phyloP scores from a whole-genome alignment of 1,284 basidiomycete species.

The Athelia psychrophila region DNA sequence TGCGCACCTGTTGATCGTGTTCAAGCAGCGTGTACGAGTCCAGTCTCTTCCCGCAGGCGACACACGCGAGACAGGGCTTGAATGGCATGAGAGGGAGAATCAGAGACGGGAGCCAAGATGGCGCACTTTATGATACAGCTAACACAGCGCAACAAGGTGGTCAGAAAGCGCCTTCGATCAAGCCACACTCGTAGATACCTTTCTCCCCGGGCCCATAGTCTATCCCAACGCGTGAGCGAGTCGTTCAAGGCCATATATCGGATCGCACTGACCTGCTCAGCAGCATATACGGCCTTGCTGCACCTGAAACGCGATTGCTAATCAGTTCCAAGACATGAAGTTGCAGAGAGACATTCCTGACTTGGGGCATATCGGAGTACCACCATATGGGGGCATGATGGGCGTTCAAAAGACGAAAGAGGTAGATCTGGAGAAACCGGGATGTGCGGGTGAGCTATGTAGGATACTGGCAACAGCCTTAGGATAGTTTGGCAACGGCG shows the following conservation, averaged over 20 bases:
- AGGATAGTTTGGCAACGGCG: neutral
- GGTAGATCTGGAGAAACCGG: neutral
- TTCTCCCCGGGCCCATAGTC: constrained; percentile 79
- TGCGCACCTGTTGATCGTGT: constrained; percentile 69
- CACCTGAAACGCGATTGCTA: constrained; percentile 37
- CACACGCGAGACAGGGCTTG: constrained; percentile 72
- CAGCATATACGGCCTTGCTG: constrained; percentile 70
- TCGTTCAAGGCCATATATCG: constrained; percentile 6
- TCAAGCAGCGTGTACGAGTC: constrained; percentile 73
- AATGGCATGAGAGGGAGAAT: constrained; percentile 6
- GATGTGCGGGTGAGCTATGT: neutral
- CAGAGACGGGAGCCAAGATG: constrained; percentile 5
- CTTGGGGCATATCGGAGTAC: constrained; percentile 56
- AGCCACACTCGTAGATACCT: constrained; percentile 42
- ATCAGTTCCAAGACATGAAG: too few species aligned
- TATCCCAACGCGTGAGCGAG: constrained; percentile 25
- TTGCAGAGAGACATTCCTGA: neutral
- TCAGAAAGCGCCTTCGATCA: neutral
- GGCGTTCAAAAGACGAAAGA: constrained; percentile 3
- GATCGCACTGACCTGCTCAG: constrained; percentile 63
- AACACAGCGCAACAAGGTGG: constrained; percentile 5
- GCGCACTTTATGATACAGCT: constrained; percentile 77
- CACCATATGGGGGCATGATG: constrained; percentile 65
- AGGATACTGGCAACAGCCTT: constrained; percentile 6
- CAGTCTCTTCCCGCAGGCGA: constrained; percentile 65